phyloP scores from a whole-genome alignment of 2,329 filamentous ascomycete genomes.

The Alternaria metachromatica region DNA sequence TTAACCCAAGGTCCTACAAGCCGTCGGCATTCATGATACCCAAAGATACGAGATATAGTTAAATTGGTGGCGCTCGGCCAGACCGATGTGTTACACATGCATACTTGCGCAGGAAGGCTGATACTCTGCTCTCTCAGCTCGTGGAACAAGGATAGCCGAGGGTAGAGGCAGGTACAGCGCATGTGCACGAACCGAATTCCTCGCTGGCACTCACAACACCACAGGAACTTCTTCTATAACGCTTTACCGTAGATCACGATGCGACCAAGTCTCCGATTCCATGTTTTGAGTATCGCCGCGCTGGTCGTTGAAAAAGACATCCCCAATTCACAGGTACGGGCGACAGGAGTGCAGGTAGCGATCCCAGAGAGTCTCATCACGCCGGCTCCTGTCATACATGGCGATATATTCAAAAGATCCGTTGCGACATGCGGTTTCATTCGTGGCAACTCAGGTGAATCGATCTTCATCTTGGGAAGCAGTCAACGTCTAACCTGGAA shows the following conservation, averaged over 20 bases:
- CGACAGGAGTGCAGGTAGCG: not conserved
- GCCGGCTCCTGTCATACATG: slow-evolving; percentile 1
- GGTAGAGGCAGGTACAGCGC: not conserved
- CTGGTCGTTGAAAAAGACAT: slow-evolving; percentile 2
- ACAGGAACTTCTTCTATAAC: not conserved
- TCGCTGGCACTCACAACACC: not conserved
- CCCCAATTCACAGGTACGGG: not conserved
- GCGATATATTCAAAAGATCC: slow-evolving; percentile 7
- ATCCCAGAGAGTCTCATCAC: slow-evolving; percentile 6
- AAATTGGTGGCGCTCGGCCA: slow-evolving; percentile 13
- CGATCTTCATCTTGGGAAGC: not conserved
- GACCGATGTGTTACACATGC: slow-evolving; percentile 1
- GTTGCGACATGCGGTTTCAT: slow-evolving; percentile 12
- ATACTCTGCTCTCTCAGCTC: slow-evolving; percentile 7
- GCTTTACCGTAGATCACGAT: not conserved
- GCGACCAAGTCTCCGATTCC: not conserved
- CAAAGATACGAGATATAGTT: not conserved
- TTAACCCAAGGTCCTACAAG: not conserved
- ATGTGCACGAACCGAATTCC: not conserved
- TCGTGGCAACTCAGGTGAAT: slow-evolving; percentile 12
- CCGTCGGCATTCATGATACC: not conserved
- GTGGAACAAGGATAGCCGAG: slow-evolving; percentile 8
- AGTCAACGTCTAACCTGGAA: not conserved
- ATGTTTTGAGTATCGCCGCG: not conserved
- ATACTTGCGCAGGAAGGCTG: slow-evolving; percentile 7